Conservation (phyloP, 2,329 filamentous ascomycete species). For the Fusarium xyrophilum region DNA sequence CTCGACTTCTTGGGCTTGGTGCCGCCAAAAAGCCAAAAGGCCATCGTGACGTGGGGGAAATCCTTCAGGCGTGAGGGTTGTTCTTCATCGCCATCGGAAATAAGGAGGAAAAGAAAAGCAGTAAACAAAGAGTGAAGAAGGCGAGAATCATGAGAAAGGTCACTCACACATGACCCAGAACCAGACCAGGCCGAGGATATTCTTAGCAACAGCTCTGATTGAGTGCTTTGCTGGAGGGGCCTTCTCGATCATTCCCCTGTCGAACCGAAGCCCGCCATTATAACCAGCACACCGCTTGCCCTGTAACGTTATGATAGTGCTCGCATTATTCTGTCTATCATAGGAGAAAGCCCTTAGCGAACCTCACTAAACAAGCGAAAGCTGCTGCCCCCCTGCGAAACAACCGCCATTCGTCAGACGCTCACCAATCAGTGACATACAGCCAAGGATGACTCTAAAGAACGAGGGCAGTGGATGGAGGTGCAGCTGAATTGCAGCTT, state of each 20-base stretch:
- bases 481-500: conserved; percentile 25
- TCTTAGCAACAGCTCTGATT: conserved; percentile 32
- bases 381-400: conserved; percentile 17
- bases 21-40: not conserved
- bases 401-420: conserved; percentile 22
- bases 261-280: not conserved
- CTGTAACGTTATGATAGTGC: too few species aligned
- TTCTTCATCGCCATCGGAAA: not conserved
- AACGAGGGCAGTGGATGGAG: conserved; percentile 13
- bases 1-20: not conserved
- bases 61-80: not conserved
- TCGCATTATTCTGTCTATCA: not conserved
- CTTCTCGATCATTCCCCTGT: conserved; percentile 29
- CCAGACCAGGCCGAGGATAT: conserved; percentile 23
- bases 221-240: conserved; percentile 10
- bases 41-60: not conserved
- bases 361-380: conserved; percentile 14
- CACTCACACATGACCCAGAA: conserved; percentile 25
- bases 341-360: conserved; percentile 13
- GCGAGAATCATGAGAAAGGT: conserved; percentile 21
- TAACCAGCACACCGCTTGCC: too few species aligned
- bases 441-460: conserved; percentile 15
- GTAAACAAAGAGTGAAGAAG: conserved; percentile 4
- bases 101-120: not conserved
- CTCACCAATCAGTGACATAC: conserved; percentile 17